Percentiles rank a stretch among this genome's conserved stretches.
These are phyloP conservation scores for Rhynchosporium agropyri DNA, from an alignment of 2,329 filamentous ascomycete species.

Conservation along the genomic window DNA sequence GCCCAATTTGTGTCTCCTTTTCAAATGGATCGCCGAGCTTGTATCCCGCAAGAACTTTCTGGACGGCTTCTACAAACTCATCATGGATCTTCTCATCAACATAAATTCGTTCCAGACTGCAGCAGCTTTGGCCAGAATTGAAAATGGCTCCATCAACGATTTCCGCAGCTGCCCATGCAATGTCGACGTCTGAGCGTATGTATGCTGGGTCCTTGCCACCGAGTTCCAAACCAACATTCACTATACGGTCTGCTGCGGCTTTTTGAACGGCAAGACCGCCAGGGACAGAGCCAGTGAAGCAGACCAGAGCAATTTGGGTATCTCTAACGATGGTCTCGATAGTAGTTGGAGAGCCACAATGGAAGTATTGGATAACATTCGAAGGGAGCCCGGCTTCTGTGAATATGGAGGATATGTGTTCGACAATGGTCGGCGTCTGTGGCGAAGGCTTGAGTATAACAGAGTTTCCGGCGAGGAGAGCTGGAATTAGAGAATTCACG, in stretches of 20 bases:
- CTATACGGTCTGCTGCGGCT: conserved; percentile 80
- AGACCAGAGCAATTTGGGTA: conserved; percentile 77
- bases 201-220: conserved; percentile 96
- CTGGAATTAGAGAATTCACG: conserved; percentile 88
- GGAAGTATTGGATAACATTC: conserved; percentile 89
- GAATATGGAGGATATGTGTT: conserved; percentile 80
- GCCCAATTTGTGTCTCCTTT: conserved; percentile 78
- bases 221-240: conserved; percentile 86
- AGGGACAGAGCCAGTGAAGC: conserved; percentile 91
- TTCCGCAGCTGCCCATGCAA: conserved; percentile 89
- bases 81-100: conserved; percentile 86
- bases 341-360: conserved; percentile 76
- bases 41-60: conserved; percentile 79
- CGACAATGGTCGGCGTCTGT: conserved; percentile 89
- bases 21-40: conserved; percentile 87
- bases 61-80: conserved; percentile 75
- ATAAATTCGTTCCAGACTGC: conserved; percentile 88
- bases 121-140: conserved; percentile 98
- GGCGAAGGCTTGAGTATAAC: conserved; percentile 95
- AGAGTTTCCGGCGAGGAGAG: conserved; percentile 85
- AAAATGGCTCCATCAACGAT: conserved; percentile 96
- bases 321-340: conserved; percentile 80
- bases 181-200: conserved; percentile 80
- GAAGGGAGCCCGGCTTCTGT: conserved; percentile 76
- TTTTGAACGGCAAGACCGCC: conserved; percentile 85